Conservation (phyloP, 345 rosid species). For the Pistacia vera region DNA sequence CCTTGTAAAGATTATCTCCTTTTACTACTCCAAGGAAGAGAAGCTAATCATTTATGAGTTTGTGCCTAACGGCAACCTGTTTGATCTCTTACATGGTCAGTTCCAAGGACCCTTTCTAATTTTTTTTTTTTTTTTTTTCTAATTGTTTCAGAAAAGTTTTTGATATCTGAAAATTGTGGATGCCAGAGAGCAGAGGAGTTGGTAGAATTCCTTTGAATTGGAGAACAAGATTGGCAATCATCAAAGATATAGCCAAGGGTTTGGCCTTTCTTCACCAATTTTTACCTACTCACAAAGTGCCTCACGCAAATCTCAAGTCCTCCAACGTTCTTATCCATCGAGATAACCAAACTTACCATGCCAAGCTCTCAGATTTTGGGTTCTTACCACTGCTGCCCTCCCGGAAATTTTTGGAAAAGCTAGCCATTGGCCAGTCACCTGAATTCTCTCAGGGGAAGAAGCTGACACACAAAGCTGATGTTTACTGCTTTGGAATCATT, state of each 20-base stretch:
- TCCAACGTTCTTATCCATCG: slow-evolving; percentile 40
- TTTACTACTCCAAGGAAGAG: slow-evolving; percentile 52
- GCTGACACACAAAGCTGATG: slow-evolving; percentile 51
- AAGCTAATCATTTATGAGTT: slow-evolving; percentile 56
- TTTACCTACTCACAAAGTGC: slow-evolving; percentile 46
- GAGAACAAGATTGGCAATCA: slow-evolving; percentile 43
- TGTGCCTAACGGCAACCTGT: slow-evolving; percentile 43
- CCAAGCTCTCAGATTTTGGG: slow-evolving; percentile 52
- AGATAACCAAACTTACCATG: slow-evolving; percentile 22
- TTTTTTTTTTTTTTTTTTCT: background rate
- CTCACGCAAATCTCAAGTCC: slow-evolving; percentile 65
- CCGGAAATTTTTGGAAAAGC: slow-evolving; percentile 18
- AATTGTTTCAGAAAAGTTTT: background rate
- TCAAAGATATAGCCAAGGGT: slow-evolving; percentile 47
- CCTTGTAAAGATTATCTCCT: slow-evolving; percentile 45
- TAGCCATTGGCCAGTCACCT: slow-evolving; percentile 46
- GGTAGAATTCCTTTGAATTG: slow-evolving; percentile 48
- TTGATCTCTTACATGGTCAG: slow-evolving; percentile 59
- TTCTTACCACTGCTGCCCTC: slow-evolving; percentile 45
- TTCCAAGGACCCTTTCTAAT: background rate
- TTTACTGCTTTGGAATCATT: slow-evolving; percentile 59
- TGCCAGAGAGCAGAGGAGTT: slow-evolving; percentile 42
- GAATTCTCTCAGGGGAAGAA: slow-evolving; percentile 49
- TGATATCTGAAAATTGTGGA: background rate
- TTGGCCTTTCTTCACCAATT: slow-evolving; percentile 46